These are phyloP conservation scores for Ceratocystiopsis brevicomis DNA, from an alignment of 2,329 filamentous ascomycete species.

Conservation along the genomic window DNA sequence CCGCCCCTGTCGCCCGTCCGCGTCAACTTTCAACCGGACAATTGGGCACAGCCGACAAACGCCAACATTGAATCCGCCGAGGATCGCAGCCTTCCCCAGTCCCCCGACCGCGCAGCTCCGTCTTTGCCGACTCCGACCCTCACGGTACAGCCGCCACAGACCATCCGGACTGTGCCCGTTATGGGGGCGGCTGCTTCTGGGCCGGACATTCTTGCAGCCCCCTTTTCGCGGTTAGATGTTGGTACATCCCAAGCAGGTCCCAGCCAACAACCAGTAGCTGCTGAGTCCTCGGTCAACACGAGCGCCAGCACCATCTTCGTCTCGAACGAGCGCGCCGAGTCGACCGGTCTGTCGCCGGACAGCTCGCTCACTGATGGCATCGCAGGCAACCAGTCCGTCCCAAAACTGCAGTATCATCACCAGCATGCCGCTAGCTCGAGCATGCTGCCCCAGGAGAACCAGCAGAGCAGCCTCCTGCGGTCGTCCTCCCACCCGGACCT, in stretches of 20 bases:
- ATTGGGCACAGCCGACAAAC: conserved; percentile 33
- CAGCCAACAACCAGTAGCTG: conserved; percentile 27
- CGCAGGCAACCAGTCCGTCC: conserved; percentile 26
- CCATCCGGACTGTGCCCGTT: too few species aligned
- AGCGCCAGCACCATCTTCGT: conserved; percentile 38
- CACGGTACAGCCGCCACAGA: too few species aligned
- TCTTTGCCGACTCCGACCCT: conserved; percentile 17
- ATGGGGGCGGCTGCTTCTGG: too few species aligned
- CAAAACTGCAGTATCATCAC: conserved; percentile 44
- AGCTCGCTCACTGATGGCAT: conserved; percentile 30
- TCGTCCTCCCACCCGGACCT: conserved; percentile 32
- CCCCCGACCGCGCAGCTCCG: conserved; percentile 18
- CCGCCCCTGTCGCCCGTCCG: conserved; percentile 36
- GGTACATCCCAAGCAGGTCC: conserved; percentile 3
- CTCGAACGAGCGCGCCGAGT: conserved; percentile 25
- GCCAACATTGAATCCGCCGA: conserved; percentile 26
- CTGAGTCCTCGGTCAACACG: conserved; percentile 33
- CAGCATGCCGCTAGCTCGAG: conserved; percentile 11
- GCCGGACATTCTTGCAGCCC: too few species aligned
- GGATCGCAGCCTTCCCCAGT: conserved; percentile 16
- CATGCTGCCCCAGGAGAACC: background rate
- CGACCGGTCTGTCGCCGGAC: conserved; percentile 27
- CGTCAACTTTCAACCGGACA: conserved; percentile 33
- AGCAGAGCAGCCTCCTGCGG: conserved; percentile 24
- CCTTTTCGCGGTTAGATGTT: too few species aligned